phyloP scores from a whole-genome alignment of 73 alveolate genomes.

The Paramecium bursaria region DNA sequence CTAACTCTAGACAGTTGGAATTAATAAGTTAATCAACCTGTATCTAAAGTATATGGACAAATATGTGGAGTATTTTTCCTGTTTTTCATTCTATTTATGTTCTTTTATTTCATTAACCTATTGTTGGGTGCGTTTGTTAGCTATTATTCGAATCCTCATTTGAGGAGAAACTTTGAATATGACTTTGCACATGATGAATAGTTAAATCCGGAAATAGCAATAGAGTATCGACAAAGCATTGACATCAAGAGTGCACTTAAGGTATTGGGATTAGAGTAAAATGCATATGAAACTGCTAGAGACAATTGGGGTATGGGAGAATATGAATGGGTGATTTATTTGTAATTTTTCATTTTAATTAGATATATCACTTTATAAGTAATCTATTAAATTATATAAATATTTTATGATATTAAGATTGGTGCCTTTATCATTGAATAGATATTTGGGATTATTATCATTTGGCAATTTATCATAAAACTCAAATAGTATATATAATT shows the following conservation, averaged over 20 bases:
- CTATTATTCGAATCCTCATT: conserved; percentile 39
- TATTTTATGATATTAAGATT: not conserved
- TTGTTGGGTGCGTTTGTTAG: conserved; percentile 61
- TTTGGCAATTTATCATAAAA: too few relatives aligned
- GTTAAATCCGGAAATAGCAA: conserved; percentile 6
- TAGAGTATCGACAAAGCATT: conserved; percentile 23
- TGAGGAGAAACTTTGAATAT: conserved; percentile 38
- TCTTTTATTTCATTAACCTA: conserved; percentile 40
- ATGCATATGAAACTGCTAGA: conserved; percentile 28
- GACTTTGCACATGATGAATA: conserved; percentile 41
- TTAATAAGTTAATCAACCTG: conserved; percentile 45
- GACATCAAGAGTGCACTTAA: conserved; percentile 22
- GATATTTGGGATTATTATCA: conserved; percentile 1
- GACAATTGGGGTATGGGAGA: conserved; percentile 44
- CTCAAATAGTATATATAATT: not conserved
- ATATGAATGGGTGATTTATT: not conserved
- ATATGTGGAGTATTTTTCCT: conserved; percentile 43
- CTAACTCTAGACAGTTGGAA: conserved; percentile 52
- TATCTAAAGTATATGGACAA: conserved; percentile 24
- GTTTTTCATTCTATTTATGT: conserved; percentile 51
- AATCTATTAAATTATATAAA: not conserved
- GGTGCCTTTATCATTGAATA: not conserved
- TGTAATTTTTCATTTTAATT: too few relatives aligned
- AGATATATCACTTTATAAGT: not conserved
- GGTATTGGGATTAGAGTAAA: conserved; percentile 20